Base-by-base conservation (phyloP, 768 basidiomycete species). In the Rhizopogon vinicolor region DNA sequence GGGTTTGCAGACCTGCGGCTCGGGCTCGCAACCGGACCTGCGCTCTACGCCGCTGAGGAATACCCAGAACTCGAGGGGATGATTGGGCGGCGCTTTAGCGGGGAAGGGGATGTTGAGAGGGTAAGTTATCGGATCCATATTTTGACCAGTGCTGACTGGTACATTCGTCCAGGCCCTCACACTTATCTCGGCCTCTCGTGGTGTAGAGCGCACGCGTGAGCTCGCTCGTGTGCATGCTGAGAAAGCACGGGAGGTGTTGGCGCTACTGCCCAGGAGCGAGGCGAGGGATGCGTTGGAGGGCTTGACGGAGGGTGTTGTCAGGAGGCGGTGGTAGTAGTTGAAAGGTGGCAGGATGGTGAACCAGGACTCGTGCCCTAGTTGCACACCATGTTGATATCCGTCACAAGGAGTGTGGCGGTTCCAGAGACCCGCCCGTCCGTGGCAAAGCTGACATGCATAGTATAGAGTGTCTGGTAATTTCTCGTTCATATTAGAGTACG, bases 31-130 rank as follows among this genome's bases (percentile, higher is more conserved):
- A 92, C 91, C 0, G 94, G 86, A 2, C 94, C 94, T 0, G 83
- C 85, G 1, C 71, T 97, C 37, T 96, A 87, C 65, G 93, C 95
- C 18, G 88, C 87, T 69, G 91, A 94, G 68, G 85, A 93, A 65
- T 79, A 89, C 66, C 82, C 89, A 3, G 82, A 85, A 60, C 71
- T 98, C 65, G 82, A 84, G 25, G 82, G 85, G 2, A 72, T 97
- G 56, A 91, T 98, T 57, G 77, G 78, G 45, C 84, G 95, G 41
- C 85, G 87, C 72, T 93, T 96, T 71, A 73, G 79, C 22, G 71
- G 78, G 10, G 78, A 82, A 31, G 93, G 92, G 22, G 95, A 98
- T 63, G 84, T 90, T 44, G 87, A 94, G 58, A 71, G 77, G 60
- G 93, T 92, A 70, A 63, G 85, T 62, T 9, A 19, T 31, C 4